Base-by-base conservation (phyloP, 2,329 filamentous ascomycete genomes). In the Domatiomyces globalis region DNA sequence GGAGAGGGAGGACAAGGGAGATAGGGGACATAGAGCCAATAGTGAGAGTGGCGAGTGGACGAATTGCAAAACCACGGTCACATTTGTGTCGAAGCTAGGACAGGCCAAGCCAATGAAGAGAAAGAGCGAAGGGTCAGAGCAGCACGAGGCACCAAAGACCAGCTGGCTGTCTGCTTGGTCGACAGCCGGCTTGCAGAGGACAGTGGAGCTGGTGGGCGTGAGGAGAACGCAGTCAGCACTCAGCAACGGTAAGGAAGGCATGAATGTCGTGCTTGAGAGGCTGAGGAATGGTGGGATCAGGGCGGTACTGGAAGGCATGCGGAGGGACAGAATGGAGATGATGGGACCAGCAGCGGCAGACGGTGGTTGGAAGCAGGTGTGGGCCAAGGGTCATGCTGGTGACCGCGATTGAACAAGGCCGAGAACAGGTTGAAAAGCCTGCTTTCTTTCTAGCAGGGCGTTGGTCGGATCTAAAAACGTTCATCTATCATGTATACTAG, bases 221-320 rank as follows among this genome's bases (percentile, higher is more conserved):
- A 78, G 75, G 51, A 70, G 79, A 12, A 80, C 80, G 1, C 71
- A 78, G 51, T 73, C 77, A 52, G 78, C 77, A 17, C 72, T 82
- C 60, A 68, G 78, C 8, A 81, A 80, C 60, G 80, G 79, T 56
- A 78, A 77, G 55, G 73, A 82, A 60, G 80, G 80, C 49, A 83
- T 83, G 80, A 80, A 80, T 53, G 73, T 83, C 19, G 80, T 83
- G 19, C 69, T 83, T 6, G 77, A 80, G 61, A 69, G 80, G 36
- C 66, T 86, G 63, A 72, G 83, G 50, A 72, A 73, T 52, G 82
- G 82, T 42, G 83, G 83, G 0, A 69, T 86, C 17, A 79, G 84
- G 15, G 81, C 68, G 19, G 83, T 85, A n/a, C 68, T 86, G 27
- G 82, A 85, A 57, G 81, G 80, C 25, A 85, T 85, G 81, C 71